phyloP scores from a whole-genome alignment of 2,329 filamentous ascomycete genomes.

The Triangularia setosa region DNA sequence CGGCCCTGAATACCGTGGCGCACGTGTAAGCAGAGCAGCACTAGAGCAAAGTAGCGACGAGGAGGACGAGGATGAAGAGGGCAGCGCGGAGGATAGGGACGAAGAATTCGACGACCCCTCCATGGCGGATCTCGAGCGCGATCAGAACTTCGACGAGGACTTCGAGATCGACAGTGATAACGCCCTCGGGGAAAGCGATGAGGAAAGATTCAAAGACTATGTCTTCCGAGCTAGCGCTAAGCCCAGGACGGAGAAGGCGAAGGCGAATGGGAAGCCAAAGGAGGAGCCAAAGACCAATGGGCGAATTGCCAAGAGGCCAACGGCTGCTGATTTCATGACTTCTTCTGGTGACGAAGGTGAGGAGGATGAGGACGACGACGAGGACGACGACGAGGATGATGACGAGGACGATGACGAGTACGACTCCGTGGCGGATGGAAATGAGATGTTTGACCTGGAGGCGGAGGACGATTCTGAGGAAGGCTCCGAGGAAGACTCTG shows the following conservation, averaged over 20 bases:
- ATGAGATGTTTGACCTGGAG: conserved; percentile 26
- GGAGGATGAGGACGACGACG: conserved; percentile 32
- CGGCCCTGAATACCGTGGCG: conserved; percentile 76
- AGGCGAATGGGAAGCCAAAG: neutral
- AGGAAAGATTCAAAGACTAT: conserved; percentile 75
- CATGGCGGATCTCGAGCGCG: conserved; percentile 49
- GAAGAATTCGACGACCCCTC: conserved; percentile 53
- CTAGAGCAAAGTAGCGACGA: conserved; percentile 42
- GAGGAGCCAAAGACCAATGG: conserved; percentile 17
- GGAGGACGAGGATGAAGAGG: conserved; percentile 45
- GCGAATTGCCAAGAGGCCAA: conserved; percentile 40
- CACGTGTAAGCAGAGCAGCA: conserved; percentile 66
- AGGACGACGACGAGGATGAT: conserved; percentile 34
- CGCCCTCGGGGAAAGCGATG: conserved; percentile 80
- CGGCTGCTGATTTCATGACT: conserved; percentile 56
- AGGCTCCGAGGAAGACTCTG: conserved; percentile 25
- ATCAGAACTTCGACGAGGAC: conserved; percentile 44
- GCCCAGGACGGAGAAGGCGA: conserved; percentile 34
- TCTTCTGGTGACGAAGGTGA: conserved; percentile 37
- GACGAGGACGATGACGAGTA: conserved; percentile 33
- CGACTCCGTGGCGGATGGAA: conserved; percentile 30
- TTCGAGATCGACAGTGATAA: conserved; percentile 60
- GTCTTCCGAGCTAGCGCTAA: conserved; percentile 58
- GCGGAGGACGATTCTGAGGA: conserved; percentile 34
- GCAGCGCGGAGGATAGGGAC: conserved; percentile 31